Base-by-base conservation (phyloP, 2,329 filamentous ascomycete species). In the Triangularia setosa region DNA sequence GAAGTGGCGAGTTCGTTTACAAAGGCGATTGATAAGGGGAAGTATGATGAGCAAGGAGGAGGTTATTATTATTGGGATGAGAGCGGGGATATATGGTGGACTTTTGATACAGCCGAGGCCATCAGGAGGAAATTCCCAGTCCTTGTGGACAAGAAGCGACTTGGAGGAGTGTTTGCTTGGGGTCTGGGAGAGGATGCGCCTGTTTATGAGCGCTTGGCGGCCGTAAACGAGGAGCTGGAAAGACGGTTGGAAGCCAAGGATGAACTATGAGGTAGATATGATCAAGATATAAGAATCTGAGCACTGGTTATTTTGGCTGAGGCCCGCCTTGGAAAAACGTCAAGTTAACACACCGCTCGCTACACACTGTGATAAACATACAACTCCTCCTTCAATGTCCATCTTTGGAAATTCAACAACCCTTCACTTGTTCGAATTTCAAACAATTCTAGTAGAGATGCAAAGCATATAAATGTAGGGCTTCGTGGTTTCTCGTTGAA, bases 131-230 rank as follows among this genome's bases (percentile, higher is more conserved):
- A 93, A 77, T 85, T 91, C 64, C 76, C 80, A 3, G 73, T 82
- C 4, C 81, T 93, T 35, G 80, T 91, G 2, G 76, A 79, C 28
- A 78, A 79, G 30, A 81, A 83, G 72, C 75, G 78, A 0, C 74
- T 92, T 0, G 89, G 90, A 1, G 90, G 90, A 16, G 85, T 90
- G 4, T 91, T 92, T 81, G 89, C 89, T 0, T 92, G 89, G 90
- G 89, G 87, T 21, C 71, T 92, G 64, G 90, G 88, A 1, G 89
- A 92, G 75, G 90, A 92, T 64, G 82, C 79, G 1, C 77, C 79
- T 0, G 61, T 70, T 2, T 84, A 79, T 64, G 68, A 72, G 21
- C 80, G 80, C 62, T 72, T 83, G 11, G 67, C 67, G 33, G 77
- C 77, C 3, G 68, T 77, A 23, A 72, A 69, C 60, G 59, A 72